Percentiles rank a stretch among this genome's conserved stretches.
These are phyloP conservation scores for Orychophragmus violaceus DNA, from an alignment of 345 rosid species.

Conservation along the genomic window DNA sequence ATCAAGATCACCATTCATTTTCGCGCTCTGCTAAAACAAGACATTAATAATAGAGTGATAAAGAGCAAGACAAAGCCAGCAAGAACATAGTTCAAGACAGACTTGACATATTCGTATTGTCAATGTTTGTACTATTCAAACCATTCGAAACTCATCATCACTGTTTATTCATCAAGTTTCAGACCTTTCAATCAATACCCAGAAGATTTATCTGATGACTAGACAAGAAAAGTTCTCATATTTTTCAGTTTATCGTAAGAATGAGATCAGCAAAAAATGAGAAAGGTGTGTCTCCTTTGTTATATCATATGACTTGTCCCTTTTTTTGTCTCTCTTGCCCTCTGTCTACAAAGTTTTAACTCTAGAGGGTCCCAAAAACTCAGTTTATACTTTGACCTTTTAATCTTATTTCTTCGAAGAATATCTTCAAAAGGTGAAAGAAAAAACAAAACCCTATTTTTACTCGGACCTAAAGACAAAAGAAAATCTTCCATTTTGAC, in stretches of 20 bases:
- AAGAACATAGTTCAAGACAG: slow-evolving; percentile 27
- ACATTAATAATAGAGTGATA: neutral
- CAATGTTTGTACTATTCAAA: neutral
- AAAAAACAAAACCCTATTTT: slow-evolving; percentile 17
- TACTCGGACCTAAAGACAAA: slow-evolving; percentile 5
- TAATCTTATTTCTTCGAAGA: neutral
- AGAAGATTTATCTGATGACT: neutral
- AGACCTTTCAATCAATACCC: slow-evolving; percentile 9
- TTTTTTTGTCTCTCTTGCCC: neutral
- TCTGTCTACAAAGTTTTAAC: neutral
- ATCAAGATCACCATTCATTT: slow-evolving; percentile 44
- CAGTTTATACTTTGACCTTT: neutral
- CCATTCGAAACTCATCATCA: slow-evolving; percentile 32
- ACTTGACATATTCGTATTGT: slow-evolving; percentile 1
- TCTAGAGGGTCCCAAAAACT: neutral
- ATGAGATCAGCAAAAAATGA: neutral
- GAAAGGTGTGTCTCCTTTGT: neutral
- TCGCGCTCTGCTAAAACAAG: slow-evolving; percentile 29
- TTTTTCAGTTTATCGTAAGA: neutral
- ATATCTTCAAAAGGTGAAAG: neutral
- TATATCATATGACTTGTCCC: neutral
- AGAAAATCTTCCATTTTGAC: slow-evolving; percentile 14
- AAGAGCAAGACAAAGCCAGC: too few relatives aligned
- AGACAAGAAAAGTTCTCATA: slow-evolving; percentile 11
- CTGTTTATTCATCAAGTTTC: slow-evolving; percentile 19